phyloP scores from a whole-genome alignment of 1,284 basidiomycete species.

The Fomitopsis schrenkii region DNA sequence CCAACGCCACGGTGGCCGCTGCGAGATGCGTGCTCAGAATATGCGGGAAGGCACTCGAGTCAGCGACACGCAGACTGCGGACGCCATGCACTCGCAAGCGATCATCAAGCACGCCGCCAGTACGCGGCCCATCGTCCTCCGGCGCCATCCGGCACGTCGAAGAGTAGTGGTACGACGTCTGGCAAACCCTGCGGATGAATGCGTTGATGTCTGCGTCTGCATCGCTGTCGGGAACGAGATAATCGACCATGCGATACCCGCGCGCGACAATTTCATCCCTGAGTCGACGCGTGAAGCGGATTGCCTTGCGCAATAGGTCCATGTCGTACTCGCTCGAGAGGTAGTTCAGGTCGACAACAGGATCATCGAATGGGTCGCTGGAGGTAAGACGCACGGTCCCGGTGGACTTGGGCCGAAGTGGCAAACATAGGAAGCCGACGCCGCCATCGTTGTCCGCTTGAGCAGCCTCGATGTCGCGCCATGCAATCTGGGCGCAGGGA shows the following conservation, averaged over 20 bases:
- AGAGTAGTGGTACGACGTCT: slow-evolving; percentile 33
- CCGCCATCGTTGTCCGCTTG: slow-evolving; percentile 7
- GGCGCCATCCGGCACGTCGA: slow-evolving; percentile 37
- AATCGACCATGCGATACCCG: slow-evolving; percentile 28
- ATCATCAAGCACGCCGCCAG: slow-evolving; percentile 34
- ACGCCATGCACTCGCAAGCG: slow-evolving; percentile 46
- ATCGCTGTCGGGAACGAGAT: slow-evolving; percentile 24
- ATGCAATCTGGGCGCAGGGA: background rate
- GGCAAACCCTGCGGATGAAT: slow-evolving; percentile 21
- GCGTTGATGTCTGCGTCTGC: slow-evolving; percentile 22
- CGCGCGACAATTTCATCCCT: slow-evolving; percentile 23
- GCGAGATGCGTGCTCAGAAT: slow-evolving; percentile 19
- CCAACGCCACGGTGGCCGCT: background rate
- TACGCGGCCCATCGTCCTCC: slow-evolving; percentile 15
- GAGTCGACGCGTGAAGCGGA: slow-evolving; percentile 20
- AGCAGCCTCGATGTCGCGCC: background rate
- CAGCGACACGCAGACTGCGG: slow-evolving; percentile 34
- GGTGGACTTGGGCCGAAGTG: slow-evolving; percentile 28
- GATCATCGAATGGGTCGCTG: slow-evolving; percentile 25
- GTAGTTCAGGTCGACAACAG: slow-evolving; percentile 4
- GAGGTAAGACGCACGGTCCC: slow-evolving; percentile 31
- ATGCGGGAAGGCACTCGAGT: slow-evolving; percentile 37
- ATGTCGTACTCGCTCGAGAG: slow-evolving; percentile 7
- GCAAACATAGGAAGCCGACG: slow-evolving; percentile 24
- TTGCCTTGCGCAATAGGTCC: slow-evolving; percentile 19